Conservation (phyloP, 2,329 filamentous ascomycete genomes). For the Fusarium staphyleae region DNA sequence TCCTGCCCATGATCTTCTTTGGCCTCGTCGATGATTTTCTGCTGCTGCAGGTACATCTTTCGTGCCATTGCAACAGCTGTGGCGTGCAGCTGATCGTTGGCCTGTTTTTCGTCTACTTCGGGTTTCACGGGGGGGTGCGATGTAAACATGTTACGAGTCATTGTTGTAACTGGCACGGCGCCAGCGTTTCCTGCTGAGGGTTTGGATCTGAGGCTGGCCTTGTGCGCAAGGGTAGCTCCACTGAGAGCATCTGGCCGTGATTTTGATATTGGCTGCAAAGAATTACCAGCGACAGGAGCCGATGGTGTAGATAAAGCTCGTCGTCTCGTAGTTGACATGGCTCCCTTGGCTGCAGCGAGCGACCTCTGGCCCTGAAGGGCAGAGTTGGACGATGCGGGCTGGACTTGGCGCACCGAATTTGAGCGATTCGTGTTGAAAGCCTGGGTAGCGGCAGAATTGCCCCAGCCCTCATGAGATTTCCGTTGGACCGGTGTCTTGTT, state of each 20-base stretch:
- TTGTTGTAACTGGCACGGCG: slow-evolving; percentile 71
- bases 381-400: slow-evolving; percentile 43
- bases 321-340: slow-evolving; percentile 68
- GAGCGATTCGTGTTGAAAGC: slow-evolving; percentile 59
- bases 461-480: slow-evolving; percentile 52
- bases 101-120: slow-evolving; percentile 77
- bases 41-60: slow-evolving; percentile 79
- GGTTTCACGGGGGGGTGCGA: slow-evolving; percentile 74
- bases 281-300: slow-evolving; percentile 31
- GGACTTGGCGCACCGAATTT: slow-evolving; percentile 38
- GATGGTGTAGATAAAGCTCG: slow-evolving; percentile 71
- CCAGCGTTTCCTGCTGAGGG: slow-evolving; percentile 66
- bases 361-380: slow-evolving; percentile 67
- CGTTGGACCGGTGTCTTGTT: slow-evolving; percentile 34
- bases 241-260: slow-evolving; percentile 72
- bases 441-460: slow-evolving; percentile 73
- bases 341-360: slow-evolving; percentile 77
- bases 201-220: slow-evolving; percentile 54
- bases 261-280: slow-evolving; percentile 41
- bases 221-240: slow-evolving; percentile 74
- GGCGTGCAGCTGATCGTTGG: slow-evolving; percentile 75
- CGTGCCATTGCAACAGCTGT: slow-evolving; percentile 90
- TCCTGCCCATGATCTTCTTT: slow-evolving; percentile 50
- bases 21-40: slow-evolving; percentile 63
- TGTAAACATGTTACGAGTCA: slow-evolving; percentile 79